Evolutionary conservation across 139 green algal genomes (phyloP), one percentile per base, ranked within the genome.

Genomic region (Spirogloea muscicola): DNA sequence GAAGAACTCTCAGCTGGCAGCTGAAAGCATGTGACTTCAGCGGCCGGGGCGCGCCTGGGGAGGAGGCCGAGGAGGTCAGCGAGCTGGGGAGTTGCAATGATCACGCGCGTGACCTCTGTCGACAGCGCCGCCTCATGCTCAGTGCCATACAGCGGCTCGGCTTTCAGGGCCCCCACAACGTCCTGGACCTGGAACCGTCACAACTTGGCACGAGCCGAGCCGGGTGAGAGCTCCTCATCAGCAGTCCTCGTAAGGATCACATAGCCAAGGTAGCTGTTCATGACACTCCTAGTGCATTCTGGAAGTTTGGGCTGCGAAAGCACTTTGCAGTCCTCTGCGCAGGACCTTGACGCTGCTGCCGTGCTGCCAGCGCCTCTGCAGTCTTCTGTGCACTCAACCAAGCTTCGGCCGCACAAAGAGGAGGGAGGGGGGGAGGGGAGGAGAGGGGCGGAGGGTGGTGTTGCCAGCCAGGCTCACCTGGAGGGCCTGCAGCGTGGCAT

Each of bases 161-260:
- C 87, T 3, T 68, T 51, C 10, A 94, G 74, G 18, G 66, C 83
- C 2, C 52, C 52, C 49, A 68, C 62, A 13, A 95, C 71, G 68
- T 94, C 90, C 42, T 93, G 87, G 72, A 93, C 43, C 86, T 90
- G 85, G 1, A 49, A 27, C n/a, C n/a, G n/a, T n/a, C n/a, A n/a
- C n/a, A n/a, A n/a, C n/a, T n/a, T n/a, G n/a, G n/a, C n/a, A n/a
- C n/a, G n/a, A n/a, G n/a, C n/a, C n/a, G n/a, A n/a, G n/a, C n/a
- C n/a, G n/a, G n/a, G n/a, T n/a, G n/a, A n/a, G n/a, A n/a, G n/a
- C n/a, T n/a, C n/a, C n/a, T n/a, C n/a, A n/a, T n/a, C n/a, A n/a
- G n/a, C n/a, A n/a, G n/a, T n/a, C n/a, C n/a, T n/a, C n/a, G n/a
- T n/a, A n/a, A n/a, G n/a, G n/a, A n/a, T n/a, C n/a, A n/a, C n/a